phyloP scores from a whole-genome alignment of 352 stramenopile species.

The Stephanocyclus meneghinianus region DNA sequence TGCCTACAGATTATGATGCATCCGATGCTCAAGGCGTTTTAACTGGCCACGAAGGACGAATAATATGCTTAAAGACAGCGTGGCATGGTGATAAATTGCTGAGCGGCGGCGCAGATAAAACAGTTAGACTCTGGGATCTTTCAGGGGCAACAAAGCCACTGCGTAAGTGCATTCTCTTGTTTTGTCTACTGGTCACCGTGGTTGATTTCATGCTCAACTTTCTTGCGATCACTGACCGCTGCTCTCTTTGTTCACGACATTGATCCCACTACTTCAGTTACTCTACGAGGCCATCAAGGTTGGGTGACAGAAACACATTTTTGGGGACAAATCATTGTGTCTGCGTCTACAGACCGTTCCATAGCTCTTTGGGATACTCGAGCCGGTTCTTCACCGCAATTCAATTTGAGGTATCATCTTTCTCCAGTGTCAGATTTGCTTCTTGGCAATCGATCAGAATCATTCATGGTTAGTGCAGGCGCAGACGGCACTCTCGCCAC shows the following conservation, averaged over 20 bases:
- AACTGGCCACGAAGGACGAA: constrained; percentile 69
- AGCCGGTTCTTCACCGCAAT: constrained; percentile 66
- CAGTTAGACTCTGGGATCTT: constrained; percentile 78
- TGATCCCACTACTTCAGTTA: constrained; percentile 17
- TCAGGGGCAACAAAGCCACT: constrained; percentile 62
- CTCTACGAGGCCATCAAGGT: constrained; percentile 73
- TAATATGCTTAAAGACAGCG: constrained; percentile 79
- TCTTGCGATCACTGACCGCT: too few relatives aligned
- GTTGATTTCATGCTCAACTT: not conserved
- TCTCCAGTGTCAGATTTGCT: constrained; percentile 79
- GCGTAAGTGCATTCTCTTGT: not conserved
- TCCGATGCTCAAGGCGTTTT: constrained; percentile 72
- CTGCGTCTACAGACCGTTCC: constrained; percentile 78
- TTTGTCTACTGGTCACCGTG: not conserved
- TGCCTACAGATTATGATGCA: constrained; percentile 45
- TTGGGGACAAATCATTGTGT: constrained; percentile 82
- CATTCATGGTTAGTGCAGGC: constrained; percentile 74
- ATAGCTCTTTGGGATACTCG: constrained; percentile 80
- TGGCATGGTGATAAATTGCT: constrained; percentile 82
- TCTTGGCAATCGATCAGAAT: constrained; percentile 74
- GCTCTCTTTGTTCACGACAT: too few relatives aligned
- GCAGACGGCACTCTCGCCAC: constrained; percentile 75
- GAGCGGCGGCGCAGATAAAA: constrained; percentile 76
- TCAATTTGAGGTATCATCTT: constrained; percentile 76
- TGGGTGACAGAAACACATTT: constrained; percentile 79